Base-by-base conservation (phyloP, 169 alveolate genomes). In the Cryptosporidium canis region DNA sequence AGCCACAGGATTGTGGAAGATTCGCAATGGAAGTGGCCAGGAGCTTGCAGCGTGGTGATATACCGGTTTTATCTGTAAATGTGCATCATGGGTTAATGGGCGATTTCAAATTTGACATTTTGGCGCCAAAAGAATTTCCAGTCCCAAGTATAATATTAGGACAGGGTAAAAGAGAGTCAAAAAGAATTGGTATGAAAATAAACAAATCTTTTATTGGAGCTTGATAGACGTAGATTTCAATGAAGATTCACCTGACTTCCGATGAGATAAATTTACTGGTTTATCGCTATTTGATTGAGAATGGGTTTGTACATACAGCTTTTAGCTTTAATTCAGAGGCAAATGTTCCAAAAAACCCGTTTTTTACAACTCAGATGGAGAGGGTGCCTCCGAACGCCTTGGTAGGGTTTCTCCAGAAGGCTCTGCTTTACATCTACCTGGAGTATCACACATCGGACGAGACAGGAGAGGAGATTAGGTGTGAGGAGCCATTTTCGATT, bases 251-350 rank as follows among this genome's bases (percentile, higher is more conserved):
- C 70, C 77, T 95, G 77, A 83, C 97, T 24, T 93, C 97, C 29
- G 97, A 95, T 87, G 97, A 95, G 83, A 94, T 95, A 51, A 95
- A 95, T 87, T 87, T 95, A 67, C 70, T 94, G 85, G 92, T 95
- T 24, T 94, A 95, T 85, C 93, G 97, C 24, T 95, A 95, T 70
- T 77, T 95, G 85, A 90, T 95, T 33, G 97, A 95, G 90, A 94
- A 94, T 72, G 97, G 97, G 87, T 94, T 90, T 47, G 65, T 55
- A 29, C 97, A 95, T 85, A 93, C 96, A 41, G 96, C 97, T 45
- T 94, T 92, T 71, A 82, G 95, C 45, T 95, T 95, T 92, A 91
- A 87, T 68, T 87, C 94, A 47, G 97, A 95, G 87, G 96, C 96
- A 16, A 84, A 87, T 51, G 92, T 95, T 44, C 90, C 91, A 44